phyloP scores from a whole-genome alignment of 371 early-diverging fungal genomes.

The Saksenaea vasiformis region DNA sequence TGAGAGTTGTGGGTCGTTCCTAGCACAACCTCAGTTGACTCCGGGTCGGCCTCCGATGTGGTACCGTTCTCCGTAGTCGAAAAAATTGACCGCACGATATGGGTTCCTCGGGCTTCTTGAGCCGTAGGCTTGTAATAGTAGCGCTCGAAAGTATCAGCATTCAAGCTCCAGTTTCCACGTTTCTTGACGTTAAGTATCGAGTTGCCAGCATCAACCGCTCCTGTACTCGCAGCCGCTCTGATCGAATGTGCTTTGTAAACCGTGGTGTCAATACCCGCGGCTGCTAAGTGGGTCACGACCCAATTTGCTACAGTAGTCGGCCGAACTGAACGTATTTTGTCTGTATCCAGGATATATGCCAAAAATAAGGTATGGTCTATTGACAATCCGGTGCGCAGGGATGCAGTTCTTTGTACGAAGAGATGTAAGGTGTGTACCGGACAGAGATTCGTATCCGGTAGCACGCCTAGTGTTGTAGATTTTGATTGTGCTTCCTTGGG shows the following conservation, averaged over 20 bases:
- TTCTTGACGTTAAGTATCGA: neutral
- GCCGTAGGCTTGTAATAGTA: too few species aligned
- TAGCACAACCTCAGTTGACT: too few species aligned
- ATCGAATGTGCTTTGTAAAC: slow-evolving; percentile 5
- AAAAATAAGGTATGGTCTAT: neutral
- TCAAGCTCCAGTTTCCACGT: slow-evolving; percentile 13
- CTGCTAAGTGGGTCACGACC: neutral
- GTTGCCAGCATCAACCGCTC: slow-evolving; percentile 6
- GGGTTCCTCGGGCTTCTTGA: too few species aligned
- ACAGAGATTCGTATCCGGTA: neutral
- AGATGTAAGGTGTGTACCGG: neutral
- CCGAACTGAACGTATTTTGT: neutral
- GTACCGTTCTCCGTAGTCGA: too few species aligned
- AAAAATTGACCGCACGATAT: too few species aligned
- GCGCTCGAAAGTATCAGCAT: slow-evolving; percentile 7
- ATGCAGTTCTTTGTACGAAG: neutral
- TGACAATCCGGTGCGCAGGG: neutral
- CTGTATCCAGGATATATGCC: neutral
- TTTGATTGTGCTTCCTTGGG: neutral
- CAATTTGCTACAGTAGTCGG: neutral
- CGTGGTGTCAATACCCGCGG: neutral
- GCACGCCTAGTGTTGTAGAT: neutral
- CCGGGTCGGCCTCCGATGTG: too few species aligned
- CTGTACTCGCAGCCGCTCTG: neutral
- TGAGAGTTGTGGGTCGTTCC: too few species aligned